These are phyloP conservation scores for Acanthamoeba divionensis DNA, from an alignment of 208 protist genomes.

Conservation along the genomic window DNA sequence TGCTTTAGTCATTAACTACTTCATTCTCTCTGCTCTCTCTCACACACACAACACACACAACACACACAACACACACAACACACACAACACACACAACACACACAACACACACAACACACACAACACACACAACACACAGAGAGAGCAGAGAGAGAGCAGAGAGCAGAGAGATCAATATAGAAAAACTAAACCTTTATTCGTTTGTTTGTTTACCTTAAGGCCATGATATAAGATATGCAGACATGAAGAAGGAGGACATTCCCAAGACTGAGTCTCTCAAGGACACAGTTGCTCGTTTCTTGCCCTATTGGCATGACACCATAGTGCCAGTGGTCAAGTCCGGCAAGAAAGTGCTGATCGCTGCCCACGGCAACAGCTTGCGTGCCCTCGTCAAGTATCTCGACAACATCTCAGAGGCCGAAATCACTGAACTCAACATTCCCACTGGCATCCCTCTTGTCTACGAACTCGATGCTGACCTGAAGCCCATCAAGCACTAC, in stretches of 20 bases:
- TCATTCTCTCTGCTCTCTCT: too few relatives aligned
- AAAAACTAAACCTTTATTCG: background rate
- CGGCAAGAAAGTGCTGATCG: constrained; percentile 81
- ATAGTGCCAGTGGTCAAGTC: constrained; percentile 73
- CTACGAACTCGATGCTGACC: constrained; percentile 68
- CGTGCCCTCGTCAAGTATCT: constrained; percentile 78
- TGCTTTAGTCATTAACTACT: too few relatives aligned
- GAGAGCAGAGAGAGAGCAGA: too few relatives aligned
- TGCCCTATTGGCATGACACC: constrained; percentile 73
- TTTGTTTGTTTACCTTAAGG: background rate
- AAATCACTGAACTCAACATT: constrained; percentile 74
- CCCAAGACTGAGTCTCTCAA: constrained; percentile 76
- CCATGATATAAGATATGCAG: constrained; percentile 58
- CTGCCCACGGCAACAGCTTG: constrained; percentile 80
- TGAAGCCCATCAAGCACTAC: constrained; percentile 68
- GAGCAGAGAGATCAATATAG: too few relatives aligned
- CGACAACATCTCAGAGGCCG: constrained; percentile 71
- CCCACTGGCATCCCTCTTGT: constrained; percentile 77
- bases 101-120: too few relatives aligned
- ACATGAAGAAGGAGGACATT: constrained; percentile 39
- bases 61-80: too few relatives aligned
- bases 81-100: too few relatives aligned
- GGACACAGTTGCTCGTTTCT: constrained; percentile 62
- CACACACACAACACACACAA: too few relatives aligned
- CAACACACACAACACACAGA: too few relatives aligned